Base-by-base conservation (phyloP, 208 protist genomes). In the Trypanosoma mega region DNA sequence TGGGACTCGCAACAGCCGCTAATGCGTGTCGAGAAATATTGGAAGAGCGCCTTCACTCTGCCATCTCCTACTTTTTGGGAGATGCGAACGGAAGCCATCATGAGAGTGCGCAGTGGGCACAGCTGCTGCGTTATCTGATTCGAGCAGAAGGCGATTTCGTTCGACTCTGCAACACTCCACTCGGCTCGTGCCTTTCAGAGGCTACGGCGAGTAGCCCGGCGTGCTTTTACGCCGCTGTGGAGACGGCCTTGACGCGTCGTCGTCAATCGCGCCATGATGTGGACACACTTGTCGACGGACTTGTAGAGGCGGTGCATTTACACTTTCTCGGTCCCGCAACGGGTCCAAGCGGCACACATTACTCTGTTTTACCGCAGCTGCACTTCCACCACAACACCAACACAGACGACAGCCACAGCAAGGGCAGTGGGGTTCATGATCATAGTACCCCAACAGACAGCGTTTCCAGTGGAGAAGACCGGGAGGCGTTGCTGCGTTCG, bases 401-500 rank as follows among this genome's bases (percentile, higher is more conserved):
- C 9, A 2, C 9, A 14, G 1, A 16, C 16, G 11, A 20, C 29
- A 46, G 9, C 41, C 34, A 41, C n/a, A n/a, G 24, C 24, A 57
- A 43, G 12, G 24, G 37, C 9, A 33, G 46, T 26, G 11, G 7
- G 33, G 16, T 8, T 16, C 3, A 27, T 14, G 31, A 23, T 3
- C 16, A 39, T 16, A 44, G 16, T 46, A 46, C 2, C 12, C 34
- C 34, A 39, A 39, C 29, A 3, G 9, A 43, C 2, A 11, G 18
- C 12, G 9, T 68, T n/a, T 21, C 20, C 37, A 53, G 44, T 39
- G 27, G 64, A 44, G 58, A 74, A 16, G 80, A 83, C 18, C 23
- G n/a, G n/a, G n/a, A n/a, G n/a, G n/a, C n/a, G n/a, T n/a, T n/a
- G n/a, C n/a, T 87, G 1, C 44, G 62, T 45, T 53, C 67, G 14